Evolutionary conservation across 495 filamentous ascomycete genomes (phyloP).

Genomic region (Usnea hakonensis): DNA sequence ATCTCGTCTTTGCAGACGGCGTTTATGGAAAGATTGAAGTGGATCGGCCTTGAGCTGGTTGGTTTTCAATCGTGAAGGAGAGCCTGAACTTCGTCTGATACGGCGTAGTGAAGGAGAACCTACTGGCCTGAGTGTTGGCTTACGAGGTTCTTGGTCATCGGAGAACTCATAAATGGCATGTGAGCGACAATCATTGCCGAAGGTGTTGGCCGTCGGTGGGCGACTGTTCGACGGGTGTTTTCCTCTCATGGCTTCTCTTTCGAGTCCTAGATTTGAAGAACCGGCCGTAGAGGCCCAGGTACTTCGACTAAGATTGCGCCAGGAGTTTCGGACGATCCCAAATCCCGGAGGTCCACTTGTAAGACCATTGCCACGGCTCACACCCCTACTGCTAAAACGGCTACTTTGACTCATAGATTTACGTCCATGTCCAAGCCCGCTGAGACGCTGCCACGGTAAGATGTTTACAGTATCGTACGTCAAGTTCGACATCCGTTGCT

Average conservation of each 20-base stretch:
- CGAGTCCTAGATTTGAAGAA: conserved; percentile 1
- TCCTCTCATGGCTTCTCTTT: not conserved
- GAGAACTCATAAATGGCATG: conserved; percentile 7
- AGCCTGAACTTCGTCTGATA: conserved; percentile 1
- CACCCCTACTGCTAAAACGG: conserved; percentile 36
- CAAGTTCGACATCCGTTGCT: conserved; percentile 14
- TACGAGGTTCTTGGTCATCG: conserved; percentile 4
- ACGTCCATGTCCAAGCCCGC: conserved; percentile 33
- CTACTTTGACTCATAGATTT: conserved; percentile 27
- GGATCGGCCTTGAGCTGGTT: conserved; percentile 4
- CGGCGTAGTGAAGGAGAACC: conserved; percentile 3
- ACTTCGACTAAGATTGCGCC: conserved; percentile 35
- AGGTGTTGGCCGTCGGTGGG: conserved; percentile 29
- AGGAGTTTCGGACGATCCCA: conserved; percentile 40
- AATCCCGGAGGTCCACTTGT: conserved; percentile 35
- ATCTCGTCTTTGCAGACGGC: conserved; percentile 9
- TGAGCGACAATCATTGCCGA: conserved; percentile 29
- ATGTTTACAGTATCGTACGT: conserved; percentile 10
- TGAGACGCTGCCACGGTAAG: conserved; percentile 7
- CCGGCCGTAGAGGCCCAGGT: conserved; percentile 18
- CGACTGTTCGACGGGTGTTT: conserved; percentile 2
- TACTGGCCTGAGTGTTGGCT: conserved; percentile 7
- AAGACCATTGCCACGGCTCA: conserved; percentile 44
- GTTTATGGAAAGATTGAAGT: conserved; percentile 18
- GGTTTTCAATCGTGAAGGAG: not conserved